Evolutionary conservation across 176 grass and related monocot genomes (phyloP).

Genomic region (Ensete ventricosum): DNA sequence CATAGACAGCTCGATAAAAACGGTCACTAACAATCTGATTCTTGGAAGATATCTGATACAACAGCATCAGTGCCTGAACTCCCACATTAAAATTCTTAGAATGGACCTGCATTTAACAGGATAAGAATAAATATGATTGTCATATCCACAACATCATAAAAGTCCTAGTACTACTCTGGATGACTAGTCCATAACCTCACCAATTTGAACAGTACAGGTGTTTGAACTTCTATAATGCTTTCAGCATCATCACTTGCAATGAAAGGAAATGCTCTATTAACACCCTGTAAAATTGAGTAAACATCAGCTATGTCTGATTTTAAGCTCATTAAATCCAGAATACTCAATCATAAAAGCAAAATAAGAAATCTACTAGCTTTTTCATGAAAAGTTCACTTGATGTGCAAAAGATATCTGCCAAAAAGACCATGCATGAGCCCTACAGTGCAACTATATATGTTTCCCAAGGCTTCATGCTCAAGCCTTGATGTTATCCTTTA

Average conservation of each 20-base stretch:
- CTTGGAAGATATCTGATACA: slow-evolving; percentile 89
- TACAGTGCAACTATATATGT: too few relatives aligned
- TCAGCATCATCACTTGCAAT: slow-evolving; percentile 88
- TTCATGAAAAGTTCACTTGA: too few relatives aligned
- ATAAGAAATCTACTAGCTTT: background rate
- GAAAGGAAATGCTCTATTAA: slow-evolving; percentile 95
- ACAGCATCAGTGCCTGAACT: slow-evolving; percentile 90
- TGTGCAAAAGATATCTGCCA: too few relatives aligned
- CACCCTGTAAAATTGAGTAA: slow-evolving; percentile 51
- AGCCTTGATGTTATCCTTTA: too few relatives aligned
- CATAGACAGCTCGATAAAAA: slow-evolving; percentile 90
- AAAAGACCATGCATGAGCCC: too few relatives aligned
- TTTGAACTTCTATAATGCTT: slow-evolving; percentile 87
- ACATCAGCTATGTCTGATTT: slow-evolving; percentile 12
- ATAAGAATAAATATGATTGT: slow-evolving; percentile 14
- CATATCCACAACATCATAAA: background rate
- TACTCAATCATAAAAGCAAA: background rate
- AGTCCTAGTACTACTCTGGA: slow-evolving; percentile 6
- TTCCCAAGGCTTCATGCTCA: too few relatives aligned
- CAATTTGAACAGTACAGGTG: slow-evolving; percentile 84
- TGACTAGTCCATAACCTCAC: slow-evolving; percentile 36
- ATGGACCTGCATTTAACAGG: slow-evolving; percentile 54
- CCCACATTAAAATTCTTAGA: slow-evolving; percentile 93
- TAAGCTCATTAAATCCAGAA: background rate
- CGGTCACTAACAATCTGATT: slow-evolving; percentile 87